These are phyloP conservation scores for Penicillium chermesinum DNA, from an alignment of 495 filamentous ascomycete species.

Conservation along the genomic window DNA sequence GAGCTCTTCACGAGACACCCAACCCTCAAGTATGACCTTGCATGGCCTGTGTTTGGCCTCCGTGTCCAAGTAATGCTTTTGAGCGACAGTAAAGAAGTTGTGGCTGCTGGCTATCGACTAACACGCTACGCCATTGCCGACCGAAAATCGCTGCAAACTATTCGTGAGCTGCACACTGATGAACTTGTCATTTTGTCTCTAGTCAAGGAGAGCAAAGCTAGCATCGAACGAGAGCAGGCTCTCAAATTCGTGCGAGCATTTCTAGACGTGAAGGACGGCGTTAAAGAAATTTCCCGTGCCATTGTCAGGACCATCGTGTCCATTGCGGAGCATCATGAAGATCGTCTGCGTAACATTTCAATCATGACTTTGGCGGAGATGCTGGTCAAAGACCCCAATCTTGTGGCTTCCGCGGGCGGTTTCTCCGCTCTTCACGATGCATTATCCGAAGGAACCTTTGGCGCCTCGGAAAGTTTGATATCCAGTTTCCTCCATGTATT, in stretches of 20 bases:
- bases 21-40: slow-evolving; percentile 90
- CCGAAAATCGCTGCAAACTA: slow-evolving; percentile 78
- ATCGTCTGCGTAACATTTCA: slow-evolving; percentile 81
- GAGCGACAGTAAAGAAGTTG: slow-evolving; percentile 90
- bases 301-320: slow-evolving; percentile 84
- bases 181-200: slow-evolving; percentile 86
- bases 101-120: slow-evolving; percentile 89
- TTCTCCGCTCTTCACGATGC: slow-evolving; percentile 78
- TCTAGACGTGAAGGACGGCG: slow-evolving; percentile 90
- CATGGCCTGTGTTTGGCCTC: slow-evolving; percentile 88
- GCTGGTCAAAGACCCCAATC: slow-evolving; percentile 72
- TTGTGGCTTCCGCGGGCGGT: slow-evolving; percentile 76
- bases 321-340: slow-evolving; percentile 82
- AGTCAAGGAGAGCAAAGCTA: slow-evolving; percentile 90
- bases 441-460: slow-evolving; percentile 84
- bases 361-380: slow-evolving; percentile 91
- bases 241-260: slow-evolving; percentile 95
- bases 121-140: slow-evolving; percentile 94
- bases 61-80: slow-evolving; percentile 92
- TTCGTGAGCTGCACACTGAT: slow-evolving; percentile 83
- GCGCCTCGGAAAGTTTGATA: slow-evolving; percentile 80
- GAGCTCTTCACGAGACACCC: slow-evolving; percentile 90
- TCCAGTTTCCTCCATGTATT: slow-evolving; percentile 81
- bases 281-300: slow-evolving; percentile 78
- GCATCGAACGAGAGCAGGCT: slow-evolving; percentile 93